phyloP scores from a whole-genome alignment of 371 early-diverging fungal species.

The Batkoa obscura region DNA sequence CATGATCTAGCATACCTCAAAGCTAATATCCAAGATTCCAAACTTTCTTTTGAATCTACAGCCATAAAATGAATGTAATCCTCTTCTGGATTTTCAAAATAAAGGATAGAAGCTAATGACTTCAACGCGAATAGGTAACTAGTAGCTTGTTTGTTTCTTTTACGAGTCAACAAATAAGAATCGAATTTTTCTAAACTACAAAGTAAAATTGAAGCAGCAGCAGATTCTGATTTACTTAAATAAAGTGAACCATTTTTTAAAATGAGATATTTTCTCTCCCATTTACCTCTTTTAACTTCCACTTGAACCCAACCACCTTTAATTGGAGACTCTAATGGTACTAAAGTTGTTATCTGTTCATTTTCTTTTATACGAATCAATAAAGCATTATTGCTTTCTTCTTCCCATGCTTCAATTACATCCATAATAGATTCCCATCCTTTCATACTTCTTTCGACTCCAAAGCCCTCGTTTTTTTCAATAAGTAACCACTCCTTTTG shows the following conservation, averaged over 20 bases:
- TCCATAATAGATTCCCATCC: conserved; percentile 64
- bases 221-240: conserved; percentile 18
- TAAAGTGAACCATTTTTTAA: conserved; percentile 29
- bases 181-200: conserved; percentile 53
- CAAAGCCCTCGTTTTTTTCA: conserved; percentile 52
- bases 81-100: conserved; percentile 59
- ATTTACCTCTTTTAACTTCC: conserved; percentile 41
- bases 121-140: conserved; percentile 65
- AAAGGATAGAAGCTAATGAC: conserved; percentile 45
- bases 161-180: conserved; percentile 49
- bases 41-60: conserved; percentile 43
- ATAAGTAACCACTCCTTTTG: conserved; percentile 51
- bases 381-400: conserved; percentile 37
- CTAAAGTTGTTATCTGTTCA: background rate
- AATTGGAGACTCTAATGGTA: background rate
- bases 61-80: conserved; percentile 69
- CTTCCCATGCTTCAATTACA: conserved; percentile 50
- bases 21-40: conserved; percentile 60
- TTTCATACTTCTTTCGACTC: conserved; percentile 51
- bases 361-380: conserved; percentile 10
- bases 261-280: conserved; percentile 35
- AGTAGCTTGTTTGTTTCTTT: conserved; percentile 47
- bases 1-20: background rate
- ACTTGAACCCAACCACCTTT: conserved; percentile 30
- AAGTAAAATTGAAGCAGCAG: conserved; percentile 9